These are phyloP conservation scores for Metschnikowia sp. DNA, from an alignment of 805 yeast genomes.

Conservation along the genomic window DNA sequence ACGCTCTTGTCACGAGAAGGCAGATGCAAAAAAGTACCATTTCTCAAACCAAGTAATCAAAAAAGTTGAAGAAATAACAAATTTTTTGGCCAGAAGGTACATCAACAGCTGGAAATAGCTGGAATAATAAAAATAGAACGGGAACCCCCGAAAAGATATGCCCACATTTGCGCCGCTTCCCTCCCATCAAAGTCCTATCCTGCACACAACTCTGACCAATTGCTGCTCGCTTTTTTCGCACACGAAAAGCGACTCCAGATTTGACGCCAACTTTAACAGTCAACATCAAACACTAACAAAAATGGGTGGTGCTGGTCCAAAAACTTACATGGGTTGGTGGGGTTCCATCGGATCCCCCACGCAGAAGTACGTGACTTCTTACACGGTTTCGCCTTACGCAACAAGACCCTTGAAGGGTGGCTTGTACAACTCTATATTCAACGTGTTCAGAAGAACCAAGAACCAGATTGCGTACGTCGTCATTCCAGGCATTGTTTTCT, in stretches of 20 bases:
- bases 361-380: conserved; percentile 82
- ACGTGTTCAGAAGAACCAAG: conserved; percentile 90
- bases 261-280: neutral
- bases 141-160: neutral
- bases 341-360: conserved; percentile 79
- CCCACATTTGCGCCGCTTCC: conserved; percentile 3
- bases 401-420: conserved; percentile 89
- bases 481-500: conserved; percentile 75
- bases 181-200: neutral
- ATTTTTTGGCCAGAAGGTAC: too few species aligned
- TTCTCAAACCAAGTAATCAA: too few species aligned
- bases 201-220: conserved; percentile 14
- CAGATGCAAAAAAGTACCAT: too few species aligned
- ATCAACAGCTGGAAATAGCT: too few species aligned
- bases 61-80: too few species aligned
- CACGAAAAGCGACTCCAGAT: neutral
- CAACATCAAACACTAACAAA: neutral
- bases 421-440: conserved; percentile 81
- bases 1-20: too few species aligned
- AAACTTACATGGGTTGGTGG: conserved; percentile 96
- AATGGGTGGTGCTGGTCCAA: conserved; percentile 72
- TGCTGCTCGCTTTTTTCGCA: conserved; percentile 15
- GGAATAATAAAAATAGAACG: too few species aligned
- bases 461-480: conserved; percentile 75
- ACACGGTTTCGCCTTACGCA: conserved; percentile 90